Base-by-base conservation (phyloP, 129 eudicot species). In the Flaveria bidentis region DNA sequence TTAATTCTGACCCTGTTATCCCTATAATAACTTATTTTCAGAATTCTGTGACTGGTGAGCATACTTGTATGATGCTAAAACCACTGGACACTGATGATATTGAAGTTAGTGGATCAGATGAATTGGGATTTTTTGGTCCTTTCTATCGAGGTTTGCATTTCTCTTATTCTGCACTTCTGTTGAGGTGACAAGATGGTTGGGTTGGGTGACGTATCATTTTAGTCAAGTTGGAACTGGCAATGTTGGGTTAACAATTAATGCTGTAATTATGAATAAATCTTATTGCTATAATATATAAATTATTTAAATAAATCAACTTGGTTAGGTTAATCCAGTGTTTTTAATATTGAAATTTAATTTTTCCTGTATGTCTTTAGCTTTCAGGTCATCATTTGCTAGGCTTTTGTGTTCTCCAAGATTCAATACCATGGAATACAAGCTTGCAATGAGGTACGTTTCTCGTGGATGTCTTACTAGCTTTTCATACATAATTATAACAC, bases 31-130 rank as follows among this genome's bases (percentile, higher is more conserved):
- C 18, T 58, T 45, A 41, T 74, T 10, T 14, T 71, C 86, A 94
- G 97, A 91, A 77, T 82, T 20, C 81, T 62, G 94, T 95, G 55
- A 95, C 97, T 70, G 99, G 99, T 52, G 99, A 95, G 72, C 92
- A 95, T 63, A 89, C 97, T 2, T 95, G 99, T 79, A 95, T 95
- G 99, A 75, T 88, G 63, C 77, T 95, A 55, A 91, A 84, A 87
- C 86, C 96, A 45, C 78, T 95, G 51, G 84, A 88, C 47, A 86
- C 73, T 53, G 95, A 89, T 76, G 97, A 91, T 53, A 83, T 94
- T 55, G 93, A 87, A 86, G 84, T 82, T 73, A 81, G 63, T 17
- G 86, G 78, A 51, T 80, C 86, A 4, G 89, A 88, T 70, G 83
- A 85, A 23, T 86, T 85, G 83, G 98, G 98, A 10, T 90, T 88